A percentile compares a stretch with the other conserved stretches of the same genome.
Evolutionary conservation across 331 rosid species (phyloP).

Genomic region (Dryas integrifolia): DNA sequence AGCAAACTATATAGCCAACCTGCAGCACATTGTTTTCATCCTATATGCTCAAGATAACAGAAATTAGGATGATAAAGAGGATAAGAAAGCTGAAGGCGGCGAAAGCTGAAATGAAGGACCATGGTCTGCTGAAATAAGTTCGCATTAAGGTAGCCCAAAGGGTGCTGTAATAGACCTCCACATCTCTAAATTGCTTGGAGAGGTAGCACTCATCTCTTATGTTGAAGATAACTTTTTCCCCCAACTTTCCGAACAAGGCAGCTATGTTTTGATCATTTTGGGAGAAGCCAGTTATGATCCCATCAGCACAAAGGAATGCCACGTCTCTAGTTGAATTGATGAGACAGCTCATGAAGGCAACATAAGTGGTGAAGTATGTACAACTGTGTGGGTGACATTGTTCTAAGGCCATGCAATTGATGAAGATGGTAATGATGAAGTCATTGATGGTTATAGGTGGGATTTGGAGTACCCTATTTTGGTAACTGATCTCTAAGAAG

Average conservation of each 20-base stretch:
- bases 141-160: background rate
- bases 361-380: background rate
- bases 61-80: background rate
- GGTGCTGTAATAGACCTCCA: background rate
- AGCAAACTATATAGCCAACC: too few species aligned
- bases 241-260: background rate
- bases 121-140: background rate
- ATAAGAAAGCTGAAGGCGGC: background rate
- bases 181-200: background rate
- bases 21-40: too few species aligned
- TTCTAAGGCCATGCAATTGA: conserved; percentile 3
- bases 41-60: too few species aligned
- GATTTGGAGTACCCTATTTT: background rate
- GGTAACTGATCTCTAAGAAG: background rate
- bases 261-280: background rate
- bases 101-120: background rate
- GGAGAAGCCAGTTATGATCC: background rate
- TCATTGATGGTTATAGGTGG: conserved; percentile 14
- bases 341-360: background rate
- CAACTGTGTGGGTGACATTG: background rate
- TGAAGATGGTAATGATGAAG: background rate
- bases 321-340: background rate
- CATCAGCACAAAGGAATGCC: background rate
- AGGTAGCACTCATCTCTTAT: background rate
- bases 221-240: background rate